Evolutionary conservation across 148 eudicot genomes (phyloP).

Genomic region (Polygonum aviculare): DNA sequence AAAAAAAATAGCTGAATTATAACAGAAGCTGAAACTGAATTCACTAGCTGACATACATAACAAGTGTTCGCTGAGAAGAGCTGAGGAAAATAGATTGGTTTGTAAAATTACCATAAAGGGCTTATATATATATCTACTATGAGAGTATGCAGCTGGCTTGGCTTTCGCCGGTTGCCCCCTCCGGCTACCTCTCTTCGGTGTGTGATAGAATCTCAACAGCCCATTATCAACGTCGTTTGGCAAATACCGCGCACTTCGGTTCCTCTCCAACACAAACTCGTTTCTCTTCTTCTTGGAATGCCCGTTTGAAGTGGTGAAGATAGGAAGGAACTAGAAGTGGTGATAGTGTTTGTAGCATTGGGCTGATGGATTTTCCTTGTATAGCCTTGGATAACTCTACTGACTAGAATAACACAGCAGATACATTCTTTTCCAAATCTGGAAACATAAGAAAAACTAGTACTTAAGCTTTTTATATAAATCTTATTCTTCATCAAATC

Average conservation of each 20-base stretch:
- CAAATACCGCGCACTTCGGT: constrained; percentile 36
- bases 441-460: neutral
- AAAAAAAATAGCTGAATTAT: too few species aligned
- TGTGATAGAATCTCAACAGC: constrained; percentile 57
- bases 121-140: too few species aligned
- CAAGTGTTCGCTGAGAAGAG: too few species aligned
- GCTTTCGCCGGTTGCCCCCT: constrained; percentile 34
- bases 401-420: neutral
- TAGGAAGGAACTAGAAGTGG: too few species aligned
- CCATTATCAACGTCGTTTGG: constrained; percentile 61
- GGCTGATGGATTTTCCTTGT: neutral
- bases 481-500: neutral
- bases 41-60: too few species aligned
- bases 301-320: too few species aligned
- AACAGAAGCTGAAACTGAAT: too few species aligned
- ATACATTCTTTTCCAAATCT: neutral
- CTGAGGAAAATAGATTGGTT: too few species aligned
- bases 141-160: constrained; percentile 27
- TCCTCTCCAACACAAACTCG: constrained; percentile 36
- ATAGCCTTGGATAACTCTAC: neutral
- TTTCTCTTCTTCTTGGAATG: constrained; percentile 26
- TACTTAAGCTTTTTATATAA: neutral
- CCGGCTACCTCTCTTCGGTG: constrained; percentile 66
- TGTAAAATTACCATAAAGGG: too few species aligned
- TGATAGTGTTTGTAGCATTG: neutral